Evolutionary conservation across 257 asterid genomes (phyloP).

Genomic region (Solanum verrucosum): DNA sequence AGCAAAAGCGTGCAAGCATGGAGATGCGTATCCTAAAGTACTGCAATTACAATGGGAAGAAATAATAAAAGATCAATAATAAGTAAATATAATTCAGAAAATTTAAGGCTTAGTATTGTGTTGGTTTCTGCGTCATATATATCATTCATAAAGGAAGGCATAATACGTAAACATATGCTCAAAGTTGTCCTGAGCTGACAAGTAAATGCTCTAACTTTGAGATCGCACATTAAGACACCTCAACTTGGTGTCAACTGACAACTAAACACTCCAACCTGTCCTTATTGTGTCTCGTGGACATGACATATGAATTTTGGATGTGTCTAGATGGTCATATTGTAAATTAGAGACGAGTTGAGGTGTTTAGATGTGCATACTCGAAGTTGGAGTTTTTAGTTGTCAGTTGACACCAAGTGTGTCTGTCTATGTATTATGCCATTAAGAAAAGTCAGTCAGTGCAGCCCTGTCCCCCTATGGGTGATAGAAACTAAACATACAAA

Average conservation of each 20-base stretch:
- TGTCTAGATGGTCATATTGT: not conserved
- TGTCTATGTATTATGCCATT: not conserved
- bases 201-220: not conserved
- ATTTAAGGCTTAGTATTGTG: not conserved
- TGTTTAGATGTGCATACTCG: not conserved
- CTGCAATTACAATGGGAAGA: conserved; percentile 17
- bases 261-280: not conserved
- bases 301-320: not conserved
- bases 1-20: conserved; percentile 69
- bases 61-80: not conserved
- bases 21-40: conserved; percentile 73
- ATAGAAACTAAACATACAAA: not conserved
- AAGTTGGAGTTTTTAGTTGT: not conserved
- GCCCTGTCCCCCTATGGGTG: not conserved
- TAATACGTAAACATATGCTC: not conserved
- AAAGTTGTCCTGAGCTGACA: not conserved
- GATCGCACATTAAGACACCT: not conserved
- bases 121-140: not conserved
- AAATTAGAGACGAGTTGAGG: not conserved
- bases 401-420: not conserved
- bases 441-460: not conserved
- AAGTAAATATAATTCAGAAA: not conserved
- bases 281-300: not conserved
- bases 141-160: not conserved
- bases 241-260: not conserved